A percentile compares a stretch with the other conserved stretches of the same genome.
phyloP scores from a whole-genome alignment of 148 eudicot genomes.

The Dianthus caryophyllus region DNA sequence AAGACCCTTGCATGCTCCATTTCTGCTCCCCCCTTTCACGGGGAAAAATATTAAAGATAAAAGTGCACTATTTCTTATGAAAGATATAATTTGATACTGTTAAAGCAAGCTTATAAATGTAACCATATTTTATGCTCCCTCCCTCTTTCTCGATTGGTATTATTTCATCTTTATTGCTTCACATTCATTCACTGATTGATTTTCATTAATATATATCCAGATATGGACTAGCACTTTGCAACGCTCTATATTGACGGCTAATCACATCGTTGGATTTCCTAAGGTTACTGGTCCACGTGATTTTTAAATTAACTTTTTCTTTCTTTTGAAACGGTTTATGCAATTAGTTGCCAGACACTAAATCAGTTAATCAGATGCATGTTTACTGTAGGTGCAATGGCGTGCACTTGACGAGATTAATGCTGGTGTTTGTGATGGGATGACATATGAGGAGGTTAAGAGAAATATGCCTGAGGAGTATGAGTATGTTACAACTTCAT shows the following conservation, averaged over 20 bases:
- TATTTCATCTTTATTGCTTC: not conserved
- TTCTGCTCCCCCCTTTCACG: not conserved
- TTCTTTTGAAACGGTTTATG: not conserved
- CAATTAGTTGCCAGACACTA: not conserved
- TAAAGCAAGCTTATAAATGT: not conserved
- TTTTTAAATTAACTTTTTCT: not conserved
- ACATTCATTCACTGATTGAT: not conserved
- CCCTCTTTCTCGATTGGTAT: not conserved
- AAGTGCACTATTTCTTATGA: not conserved
- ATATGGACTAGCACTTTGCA: conserved; percentile 99
- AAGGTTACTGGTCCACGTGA: conserved; percentile 47
- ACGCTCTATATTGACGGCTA: conserved; percentile 81
- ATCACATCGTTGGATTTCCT: conserved; percentile 82
- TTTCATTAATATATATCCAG: conserved; percentile 26
- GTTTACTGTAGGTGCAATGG: conserved; percentile 78
- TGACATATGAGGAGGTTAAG: conserved; percentile 90
- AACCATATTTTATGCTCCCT: not conserved
- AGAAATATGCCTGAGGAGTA: conserved; percentile 96
- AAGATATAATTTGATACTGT: not conserved
- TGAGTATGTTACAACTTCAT: conserved; percentile 47
- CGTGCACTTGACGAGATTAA: conserved; percentile 98
- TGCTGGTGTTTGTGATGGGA: conserved; percentile 97
- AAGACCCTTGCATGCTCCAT: not conserved
- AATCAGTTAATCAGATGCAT: not conserved
- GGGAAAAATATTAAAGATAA: not conserved